A percentile compares a stretch with the other conserved stretches of the same genome.
These are phyloP conservation scores for Elongisporangium anandrum DNA, from an alignment of 352 stramenopile genomes.

Conservation along the genomic window DNA sequence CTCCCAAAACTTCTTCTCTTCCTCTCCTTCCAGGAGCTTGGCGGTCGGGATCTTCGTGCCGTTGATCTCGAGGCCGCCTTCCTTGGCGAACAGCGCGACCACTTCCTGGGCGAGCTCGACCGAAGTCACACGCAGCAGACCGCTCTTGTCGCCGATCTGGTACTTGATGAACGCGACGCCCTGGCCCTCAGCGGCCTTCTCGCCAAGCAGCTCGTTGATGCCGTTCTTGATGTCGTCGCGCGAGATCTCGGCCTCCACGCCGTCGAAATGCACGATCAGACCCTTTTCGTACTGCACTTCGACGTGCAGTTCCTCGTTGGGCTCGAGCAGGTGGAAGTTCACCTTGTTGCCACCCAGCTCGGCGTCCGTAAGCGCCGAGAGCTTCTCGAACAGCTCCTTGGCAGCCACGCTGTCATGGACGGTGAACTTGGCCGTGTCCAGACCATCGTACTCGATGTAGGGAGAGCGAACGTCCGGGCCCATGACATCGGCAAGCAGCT, in stretches of 20 bases:
- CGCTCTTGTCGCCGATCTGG: slow-evolving; percentile 70
- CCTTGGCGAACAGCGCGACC: slow-evolving; percentile 47
- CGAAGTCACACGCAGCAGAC: slow-evolving; percentile 55
- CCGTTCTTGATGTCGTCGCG: slow-evolving; percentile 85
- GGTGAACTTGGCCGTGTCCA: slow-evolving; percentile 72
- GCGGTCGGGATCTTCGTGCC: slow-evolving; percentile 56
- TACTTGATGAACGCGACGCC: slow-evolving; percentile 86
- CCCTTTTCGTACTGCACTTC: slow-evolving; percentile 82
- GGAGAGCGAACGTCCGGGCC: slow-evolving; percentile 42
- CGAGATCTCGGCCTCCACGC: slow-evolving; percentile 71
- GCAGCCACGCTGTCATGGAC: slow-evolving; percentile 38
- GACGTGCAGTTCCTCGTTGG: slow-evolving; percentile 64
- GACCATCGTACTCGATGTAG: slow-evolving; percentile 80
- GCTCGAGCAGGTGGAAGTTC: slow-evolving; percentile 67
- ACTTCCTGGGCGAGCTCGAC: slow-evolving; percentile 62
- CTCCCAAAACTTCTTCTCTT: slow-evolving; percentile 85
- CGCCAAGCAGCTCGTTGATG: slow-evolving; percentile 79
- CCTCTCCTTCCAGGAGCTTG: slow-evolving; percentile 58
- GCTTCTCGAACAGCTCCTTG: slow-evolving; percentile 68
- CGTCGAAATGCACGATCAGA: slow-evolving; percentile 82
- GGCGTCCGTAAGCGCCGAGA: slow-evolving; percentile 44
- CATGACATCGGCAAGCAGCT: slow-evolving; percentile 57
- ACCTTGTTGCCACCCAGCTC: slow-evolving; percentile 77
- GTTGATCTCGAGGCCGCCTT: slow-evolving; percentile 64
- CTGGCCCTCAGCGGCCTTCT: slow-evolving; percentile 51